Conservation (phyloP, 192 early-diverging fungal species). For the Backusella luteola region DNA sequence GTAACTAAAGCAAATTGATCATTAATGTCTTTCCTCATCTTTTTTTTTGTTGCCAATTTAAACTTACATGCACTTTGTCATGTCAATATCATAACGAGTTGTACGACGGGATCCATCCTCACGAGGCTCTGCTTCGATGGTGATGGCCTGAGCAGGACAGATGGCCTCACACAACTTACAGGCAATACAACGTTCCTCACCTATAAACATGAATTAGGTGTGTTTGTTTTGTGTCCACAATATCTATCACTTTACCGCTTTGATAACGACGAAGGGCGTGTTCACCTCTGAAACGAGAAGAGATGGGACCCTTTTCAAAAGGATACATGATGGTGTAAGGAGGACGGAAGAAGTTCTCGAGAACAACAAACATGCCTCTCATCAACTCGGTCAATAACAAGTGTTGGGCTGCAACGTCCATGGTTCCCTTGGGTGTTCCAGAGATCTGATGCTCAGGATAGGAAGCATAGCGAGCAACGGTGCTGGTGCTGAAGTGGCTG, state of each 20-base stretch:
- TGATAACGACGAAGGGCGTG: conserved; percentile 95
- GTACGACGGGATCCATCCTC: conserved; percentile 93
- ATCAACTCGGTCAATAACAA: conserved; percentile 91
- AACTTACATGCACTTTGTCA: conserved; percentile 89
- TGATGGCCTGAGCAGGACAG: conserved; percentile 97
- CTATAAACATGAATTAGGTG: conserved; percentile 33
- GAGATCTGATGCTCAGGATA: conserved; percentile 21
- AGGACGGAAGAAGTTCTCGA: conserved; percentile 92
- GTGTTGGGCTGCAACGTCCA: conserved; percentile 65
- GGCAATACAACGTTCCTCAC: conserved; percentile 98
- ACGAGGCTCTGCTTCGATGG: conserved; percentile 95
- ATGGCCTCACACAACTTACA: conserved; percentile 98
- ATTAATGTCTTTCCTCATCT: not conserved
- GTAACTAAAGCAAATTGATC: conserved; percentile 53
- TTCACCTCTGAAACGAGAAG: conserved; percentile 94
- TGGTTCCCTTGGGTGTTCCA: conserved; percentile 20
- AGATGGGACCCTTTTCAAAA: conserved; percentile 90
- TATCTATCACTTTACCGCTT: conserved; percentile 57
- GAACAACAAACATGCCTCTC: conserved; percentile 87
- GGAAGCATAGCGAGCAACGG: conserved; percentile 19
- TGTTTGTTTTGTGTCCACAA: not conserved
- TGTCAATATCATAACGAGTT: conserved; percentile 98
- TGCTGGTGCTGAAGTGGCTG: conserved; percentile 25
- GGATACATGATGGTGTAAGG: conserved; percentile 98
- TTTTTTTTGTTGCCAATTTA: not conserved